These are phyloP conservation scores for Lasiosphaeria miniovina DNA, from an alignment of 495 filamentous ascomycete genomes.

Conservation along the genomic window DNA sequence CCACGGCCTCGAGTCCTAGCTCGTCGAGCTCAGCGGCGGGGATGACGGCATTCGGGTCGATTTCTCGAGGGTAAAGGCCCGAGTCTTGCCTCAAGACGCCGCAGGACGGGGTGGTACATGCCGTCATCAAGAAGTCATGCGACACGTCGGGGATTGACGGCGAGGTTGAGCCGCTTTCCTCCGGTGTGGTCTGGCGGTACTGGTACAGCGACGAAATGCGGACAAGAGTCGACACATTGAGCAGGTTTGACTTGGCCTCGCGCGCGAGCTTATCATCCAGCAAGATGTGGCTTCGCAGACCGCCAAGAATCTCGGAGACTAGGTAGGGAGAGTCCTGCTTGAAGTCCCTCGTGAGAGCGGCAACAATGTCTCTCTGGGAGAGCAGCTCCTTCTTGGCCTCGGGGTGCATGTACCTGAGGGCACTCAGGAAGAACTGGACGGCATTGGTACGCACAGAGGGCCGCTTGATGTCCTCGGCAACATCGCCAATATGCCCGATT, in stretches of 20 bases:
- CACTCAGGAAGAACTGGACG: conserved; percentile 68
- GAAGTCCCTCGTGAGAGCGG: conserved; percentile 65
- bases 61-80: conserved; percentile 71
- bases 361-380: conserved; percentile 65
- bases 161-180: conserved; percentile 19
- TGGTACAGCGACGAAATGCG: conserved; percentile 69
- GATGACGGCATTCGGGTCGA: conserved; percentile 50
- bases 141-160: conserved; percentile 55
- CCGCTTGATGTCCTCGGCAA: conserved; percentile 51
- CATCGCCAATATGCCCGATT: conserved; percentile 50
- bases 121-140: conserved; percentile 67
- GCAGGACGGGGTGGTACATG: conserved; percentile 66
- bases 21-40: conserved; percentile 51
- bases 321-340: conserved; percentile 69
- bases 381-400: conserved; percentile 73
- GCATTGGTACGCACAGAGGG: conserved; percentile 76
- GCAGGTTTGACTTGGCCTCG: conserved; percentile 66
- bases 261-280: conserved; percentile 66
- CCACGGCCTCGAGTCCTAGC: conserved; percentile 64
- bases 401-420: conserved; percentile 66
- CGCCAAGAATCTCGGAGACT: conserved; percentile 63
- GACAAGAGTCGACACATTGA: conserved; percentile 67
- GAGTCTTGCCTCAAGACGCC: conserved; percentile 66
- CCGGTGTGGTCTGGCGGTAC: conserved; percentile 42
- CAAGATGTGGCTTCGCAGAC: conserved; percentile 62